Evolutionary conservation across 768 basidiomycete genomes (phyloP).

Genomic region (Gelatoporia subvermispora): DNA sequence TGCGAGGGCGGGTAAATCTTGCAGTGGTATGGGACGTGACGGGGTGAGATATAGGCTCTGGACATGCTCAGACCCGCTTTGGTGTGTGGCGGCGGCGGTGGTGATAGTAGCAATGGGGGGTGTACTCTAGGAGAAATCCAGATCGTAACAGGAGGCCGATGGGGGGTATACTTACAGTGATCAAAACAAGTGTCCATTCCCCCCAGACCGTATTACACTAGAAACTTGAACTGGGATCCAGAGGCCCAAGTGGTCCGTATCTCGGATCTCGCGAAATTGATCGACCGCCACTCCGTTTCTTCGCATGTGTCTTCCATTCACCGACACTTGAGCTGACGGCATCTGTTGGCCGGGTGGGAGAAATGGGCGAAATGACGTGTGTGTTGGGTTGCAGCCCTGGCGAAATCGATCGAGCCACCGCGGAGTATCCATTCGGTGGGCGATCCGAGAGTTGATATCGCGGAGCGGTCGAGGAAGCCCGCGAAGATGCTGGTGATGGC

Average conservation of each 20-base stretch:
- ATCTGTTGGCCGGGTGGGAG: constrained; percentile 28
- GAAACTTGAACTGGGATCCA: constrained; percentile 29
- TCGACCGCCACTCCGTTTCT: constrained; percentile 36
- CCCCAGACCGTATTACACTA: constrained; percentile 7
- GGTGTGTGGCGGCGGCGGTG: neutral
- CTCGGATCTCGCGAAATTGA: constrained; percentile 20
- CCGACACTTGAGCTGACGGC: constrained; percentile 31
- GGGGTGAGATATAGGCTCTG: neutral
- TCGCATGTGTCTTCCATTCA: constrained; percentile 35
- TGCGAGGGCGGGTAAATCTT: neutral
- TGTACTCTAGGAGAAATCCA: neutral
- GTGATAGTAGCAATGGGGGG: neutral
- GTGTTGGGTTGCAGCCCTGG: constrained; percentile 24
- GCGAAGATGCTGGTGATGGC: constrained; percentile 41
- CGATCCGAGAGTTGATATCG: constrained; percentile 65
- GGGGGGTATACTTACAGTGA: neutral
- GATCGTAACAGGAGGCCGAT: neutral
- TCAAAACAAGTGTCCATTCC: constrained; percentile 9
- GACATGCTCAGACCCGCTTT: neutral
- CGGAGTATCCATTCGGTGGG: constrained; percentile 48
- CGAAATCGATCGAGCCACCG: constrained; percentile 47
- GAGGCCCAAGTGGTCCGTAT: constrained; percentile 46
- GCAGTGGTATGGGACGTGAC: neutral
- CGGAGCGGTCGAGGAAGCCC: constrained; percentile 34
- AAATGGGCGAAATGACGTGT: constrained; percentile 25